phyloP scores from a whole-genome alignment of 2,329 filamentous ascomycete genomes.

The Aschersonia sp. region DNA sequence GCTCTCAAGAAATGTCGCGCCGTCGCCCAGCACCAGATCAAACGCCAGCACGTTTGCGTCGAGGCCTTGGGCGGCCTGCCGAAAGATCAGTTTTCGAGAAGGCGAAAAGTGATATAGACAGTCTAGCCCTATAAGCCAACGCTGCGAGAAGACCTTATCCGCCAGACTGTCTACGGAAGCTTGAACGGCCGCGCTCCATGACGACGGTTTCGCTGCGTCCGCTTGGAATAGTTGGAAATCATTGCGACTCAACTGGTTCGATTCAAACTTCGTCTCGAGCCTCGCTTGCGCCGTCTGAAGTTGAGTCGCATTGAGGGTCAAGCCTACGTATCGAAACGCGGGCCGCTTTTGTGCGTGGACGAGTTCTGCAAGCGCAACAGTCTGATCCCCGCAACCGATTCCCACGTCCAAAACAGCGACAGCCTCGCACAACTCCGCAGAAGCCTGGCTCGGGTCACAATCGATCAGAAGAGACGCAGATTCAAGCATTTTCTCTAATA shows the following conservation, averaged over 20 bases:
- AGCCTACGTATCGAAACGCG: neutral
- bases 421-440: neutral
- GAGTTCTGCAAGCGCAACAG: neutral
- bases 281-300: neutral
- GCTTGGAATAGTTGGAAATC: constrained; percentile 27
- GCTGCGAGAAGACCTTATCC: constrained; percentile 13
- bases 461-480: constrained; percentile 22
- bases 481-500: constrained; percentile 31
- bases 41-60: constrained; percentile 38
- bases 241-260: neutral
- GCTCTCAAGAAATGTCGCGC: constrained; percentile 12
- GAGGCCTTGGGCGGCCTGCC: constrained; percentile 23
- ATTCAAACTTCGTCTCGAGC: neutral
- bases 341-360: neutral
- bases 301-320: neutral
- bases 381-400: neutral
- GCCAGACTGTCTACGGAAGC: constrained; percentile 13
- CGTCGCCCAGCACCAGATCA: constrained; percentile 29
- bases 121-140: constrained; percentile 41
- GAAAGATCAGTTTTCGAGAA: constrained; percentile 30
- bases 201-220: constrained; percentile 30
- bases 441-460: neutral
- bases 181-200: constrained; percentile 19
- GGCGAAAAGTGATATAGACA: constrained; percentile 42
- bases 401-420: constrained; percentile 27